These are phyloP conservation scores for Panaeolus cyanescens DNA, from an alignment of 768 basidiomycete species.

Conservation along the genomic window DNA sequence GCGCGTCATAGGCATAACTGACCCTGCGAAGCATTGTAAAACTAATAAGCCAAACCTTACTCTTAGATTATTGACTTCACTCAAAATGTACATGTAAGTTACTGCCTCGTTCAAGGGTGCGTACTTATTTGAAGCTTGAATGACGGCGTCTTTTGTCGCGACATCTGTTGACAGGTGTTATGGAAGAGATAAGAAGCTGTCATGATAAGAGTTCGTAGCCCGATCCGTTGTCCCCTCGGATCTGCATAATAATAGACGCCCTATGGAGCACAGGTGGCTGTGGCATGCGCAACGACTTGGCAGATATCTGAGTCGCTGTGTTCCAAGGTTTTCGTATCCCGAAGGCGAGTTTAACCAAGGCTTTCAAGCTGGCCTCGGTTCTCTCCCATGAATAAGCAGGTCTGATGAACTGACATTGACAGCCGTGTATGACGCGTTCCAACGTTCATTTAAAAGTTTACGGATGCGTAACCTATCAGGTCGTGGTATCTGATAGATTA, in stretches of 20 bases:
- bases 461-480: neutral
- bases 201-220: neutral
- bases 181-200: neutral
- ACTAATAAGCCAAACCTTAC: neutral
- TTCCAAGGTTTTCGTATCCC: neutral
- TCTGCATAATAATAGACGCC: neutral
- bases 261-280: neutral
- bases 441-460: neutral
- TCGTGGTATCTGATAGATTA: neutral
- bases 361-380: no score
- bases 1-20: neutral
- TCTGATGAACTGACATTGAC: neutral
- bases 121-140: neutral
- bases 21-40: neutral
- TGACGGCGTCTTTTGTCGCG: neutral
- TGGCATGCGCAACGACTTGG: neutral
- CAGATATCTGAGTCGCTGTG: neutral
- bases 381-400: neutral
- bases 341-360: neutral
- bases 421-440: neutral
- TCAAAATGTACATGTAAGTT: neutral
- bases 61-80: neutral
- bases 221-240: neutral
- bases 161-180: neutral
- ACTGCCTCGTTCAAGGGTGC: neutral